Percentiles rank a stretch among this genome's conserved stretches.
Conservation (phyloP, 2,329 filamentous ascomycete genomes). For the Coniella lustricola region DNA sequence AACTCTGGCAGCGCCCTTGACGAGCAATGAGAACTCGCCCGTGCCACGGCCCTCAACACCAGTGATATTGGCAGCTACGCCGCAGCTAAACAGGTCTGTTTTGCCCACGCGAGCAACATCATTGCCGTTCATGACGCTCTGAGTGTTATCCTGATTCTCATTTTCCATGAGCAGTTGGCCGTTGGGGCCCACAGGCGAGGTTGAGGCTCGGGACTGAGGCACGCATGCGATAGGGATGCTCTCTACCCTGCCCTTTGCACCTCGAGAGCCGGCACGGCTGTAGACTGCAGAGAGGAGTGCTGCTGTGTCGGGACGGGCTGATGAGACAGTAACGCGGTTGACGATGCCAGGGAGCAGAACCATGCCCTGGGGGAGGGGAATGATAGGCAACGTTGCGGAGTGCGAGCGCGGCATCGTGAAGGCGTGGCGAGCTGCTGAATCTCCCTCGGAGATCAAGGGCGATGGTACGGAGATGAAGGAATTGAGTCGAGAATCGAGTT, state of each 20-base stretch:
- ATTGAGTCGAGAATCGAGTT: too few relatives aligned
- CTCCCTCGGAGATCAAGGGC: too few relatives aligned
- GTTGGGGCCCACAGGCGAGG: constrained; percentile 60
- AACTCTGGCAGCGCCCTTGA: constrained; percentile 78
- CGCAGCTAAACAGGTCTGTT: constrained; percentile 73
- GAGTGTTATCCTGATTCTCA: constrained; percentile 44
- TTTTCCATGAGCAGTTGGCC: constrained; percentile 70
- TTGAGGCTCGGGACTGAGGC: constrained; percentile 58
- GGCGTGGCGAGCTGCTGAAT: too few relatives aligned
- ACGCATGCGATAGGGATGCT: constrained; percentile 79
- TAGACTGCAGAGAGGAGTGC: constrained; percentile 82
- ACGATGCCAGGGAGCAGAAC: constrained; percentile 83
- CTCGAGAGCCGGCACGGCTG: constrained; percentile 63
- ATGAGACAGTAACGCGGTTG: constrained; percentile 74
- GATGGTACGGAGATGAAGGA: too few relatives aligned
- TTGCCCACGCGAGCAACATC: constrained; percentile 54
- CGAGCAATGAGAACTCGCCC: constrained; percentile 73
- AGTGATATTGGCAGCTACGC: constrained; percentile 71
- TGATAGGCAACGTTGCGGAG: constrained; percentile 58
- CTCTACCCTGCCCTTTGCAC: constrained; percentile 56
- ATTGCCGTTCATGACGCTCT: constrained; percentile 34
- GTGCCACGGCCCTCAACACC: constrained; percentile 69
- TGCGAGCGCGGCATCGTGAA: constrained; percentile 28
- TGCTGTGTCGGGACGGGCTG: constrained; percentile 76
- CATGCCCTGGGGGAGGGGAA: constrained; percentile 72